phyloP scores from a whole-genome alignment of 768 basidiomycete species.

The Trametes sanguinea region DNA sequence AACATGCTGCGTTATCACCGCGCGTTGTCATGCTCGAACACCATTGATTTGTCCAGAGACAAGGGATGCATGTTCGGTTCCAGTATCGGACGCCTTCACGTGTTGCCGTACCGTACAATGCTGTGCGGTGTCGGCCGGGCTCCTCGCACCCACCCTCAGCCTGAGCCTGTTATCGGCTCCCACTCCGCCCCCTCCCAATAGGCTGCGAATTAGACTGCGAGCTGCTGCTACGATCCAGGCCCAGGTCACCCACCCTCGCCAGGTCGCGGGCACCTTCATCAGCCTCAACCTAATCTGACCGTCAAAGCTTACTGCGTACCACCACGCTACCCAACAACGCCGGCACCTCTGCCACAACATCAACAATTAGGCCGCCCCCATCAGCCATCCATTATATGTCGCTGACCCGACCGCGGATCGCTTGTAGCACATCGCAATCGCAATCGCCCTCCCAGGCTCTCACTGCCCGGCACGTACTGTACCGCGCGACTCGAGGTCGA shows the following conservation, averaged over 20 bases:
- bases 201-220: neutral
- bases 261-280: neutral
- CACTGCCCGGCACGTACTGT: too few relatives aligned
- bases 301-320: neutral
- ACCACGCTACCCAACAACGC: neutral
- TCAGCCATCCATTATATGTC: neutral
- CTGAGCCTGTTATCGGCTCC: neutral
- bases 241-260: neutral
- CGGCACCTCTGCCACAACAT: neutral
- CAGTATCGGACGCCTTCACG: neutral
- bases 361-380: neutral
- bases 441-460: too few relatives aligned
- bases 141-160: too few relatives aligned
- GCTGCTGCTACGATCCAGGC: neutral
- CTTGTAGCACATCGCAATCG: too few relatives aligned
- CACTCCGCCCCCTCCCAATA: neutral
- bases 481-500: too few relatives aligned
- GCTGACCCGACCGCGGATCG: too few relatives aligned
- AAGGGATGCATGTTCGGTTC: neutral
- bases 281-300: neutral
- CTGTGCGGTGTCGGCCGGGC: constrained; percentile 4
- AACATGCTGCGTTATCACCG: neutral
- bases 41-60: neutral
- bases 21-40: neutral
- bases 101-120: constrained; percentile 1